Conservation (phyloP, 192 early-diverging fungal genomes). For the Podila horticola region DNA sequence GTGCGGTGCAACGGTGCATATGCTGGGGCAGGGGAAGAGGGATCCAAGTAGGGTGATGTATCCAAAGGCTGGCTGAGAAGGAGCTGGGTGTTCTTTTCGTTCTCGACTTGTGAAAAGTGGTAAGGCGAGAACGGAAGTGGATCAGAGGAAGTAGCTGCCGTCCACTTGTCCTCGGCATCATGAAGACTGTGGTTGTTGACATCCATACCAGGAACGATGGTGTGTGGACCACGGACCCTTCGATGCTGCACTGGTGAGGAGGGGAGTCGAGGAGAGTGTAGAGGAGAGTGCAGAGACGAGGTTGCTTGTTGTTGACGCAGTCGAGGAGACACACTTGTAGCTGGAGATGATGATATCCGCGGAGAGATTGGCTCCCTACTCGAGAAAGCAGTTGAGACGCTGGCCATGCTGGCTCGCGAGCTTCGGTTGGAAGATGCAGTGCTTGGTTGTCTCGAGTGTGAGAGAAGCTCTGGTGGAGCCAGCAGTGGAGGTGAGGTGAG, state of each 20-base stretch:
- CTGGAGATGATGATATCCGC: too few species aligned
- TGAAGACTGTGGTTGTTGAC: background rate
- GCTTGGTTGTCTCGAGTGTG: too few species aligned
- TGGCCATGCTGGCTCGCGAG: too few species aligned
- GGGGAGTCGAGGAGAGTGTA: too few species aligned
- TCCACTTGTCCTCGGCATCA: background rate
- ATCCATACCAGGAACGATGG: background rate
- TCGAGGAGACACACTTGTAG: too few species aligned
- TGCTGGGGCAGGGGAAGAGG: background rate
- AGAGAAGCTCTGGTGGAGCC: too few species aligned
- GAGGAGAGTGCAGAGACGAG: background rate
- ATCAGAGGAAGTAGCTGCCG: background rate
- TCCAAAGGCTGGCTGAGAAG: background rate
- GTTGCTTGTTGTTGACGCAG: background rate
- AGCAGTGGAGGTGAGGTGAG: too few species aligned
- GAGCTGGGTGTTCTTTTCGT: slow-evolving; percentile 7
- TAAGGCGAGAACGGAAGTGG: slow-evolving; percentile 7
- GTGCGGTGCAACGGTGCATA: slow-evolving; percentile 9
- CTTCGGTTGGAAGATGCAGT: too few species aligned
- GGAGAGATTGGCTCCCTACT: too few species aligned
- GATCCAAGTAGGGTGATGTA: background rate
- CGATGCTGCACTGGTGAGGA: background rate
- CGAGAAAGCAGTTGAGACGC: too few species aligned
- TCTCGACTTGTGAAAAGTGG: background rate
- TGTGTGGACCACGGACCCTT: slow-evolving; percentile 10